Conservation (phyloP, 2,329 filamentous ascomycete genomes). For the Clathrospora elynae region DNA sequence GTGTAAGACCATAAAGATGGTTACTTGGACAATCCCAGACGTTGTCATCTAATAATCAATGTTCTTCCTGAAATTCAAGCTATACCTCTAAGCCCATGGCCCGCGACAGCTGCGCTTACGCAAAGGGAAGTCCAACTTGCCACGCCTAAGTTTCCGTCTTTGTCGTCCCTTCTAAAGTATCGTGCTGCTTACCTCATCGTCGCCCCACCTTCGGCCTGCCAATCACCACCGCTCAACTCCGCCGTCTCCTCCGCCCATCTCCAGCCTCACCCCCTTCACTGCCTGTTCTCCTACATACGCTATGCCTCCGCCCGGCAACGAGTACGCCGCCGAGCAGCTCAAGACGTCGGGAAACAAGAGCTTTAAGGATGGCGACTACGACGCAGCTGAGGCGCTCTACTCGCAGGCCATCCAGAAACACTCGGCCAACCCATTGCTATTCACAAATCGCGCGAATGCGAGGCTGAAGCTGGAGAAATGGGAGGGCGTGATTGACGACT, state of each 20-base stretch:
- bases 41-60: too few species aligned
- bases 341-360: conserved; percentile 64
- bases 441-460: conserved; percentile 87
- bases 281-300: conserved; percentile 4
- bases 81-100: too few species aligned
- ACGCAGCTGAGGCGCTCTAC: conserved; percentile 70
- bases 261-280: conserved; percentile 2
- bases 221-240: conserved; percentile 29
- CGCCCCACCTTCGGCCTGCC: too few species aligned
- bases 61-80: too few species aligned
- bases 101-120: too few species aligned
- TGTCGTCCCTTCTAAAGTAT: too few species aligned
- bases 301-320: conserved; percentile 39
- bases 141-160: too few species aligned
- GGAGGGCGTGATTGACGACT: conserved; percentile 77
- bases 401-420: conserved; percentile 81
- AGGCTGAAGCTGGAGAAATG: conserved; percentile 75
- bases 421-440: conserved; percentile 75
- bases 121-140: too few species aligned
- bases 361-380: conserved; percentile 69
- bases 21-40: too few species aligned
- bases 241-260: too few species aligned
- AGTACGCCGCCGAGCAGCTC: conserved; percentile 53
- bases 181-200: too few species aligned
- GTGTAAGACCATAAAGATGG: too few species aligned